Base-by-base conservation (phyloP, 805 yeast genomes). In the Yamadazyma ubonensis region DNA sequence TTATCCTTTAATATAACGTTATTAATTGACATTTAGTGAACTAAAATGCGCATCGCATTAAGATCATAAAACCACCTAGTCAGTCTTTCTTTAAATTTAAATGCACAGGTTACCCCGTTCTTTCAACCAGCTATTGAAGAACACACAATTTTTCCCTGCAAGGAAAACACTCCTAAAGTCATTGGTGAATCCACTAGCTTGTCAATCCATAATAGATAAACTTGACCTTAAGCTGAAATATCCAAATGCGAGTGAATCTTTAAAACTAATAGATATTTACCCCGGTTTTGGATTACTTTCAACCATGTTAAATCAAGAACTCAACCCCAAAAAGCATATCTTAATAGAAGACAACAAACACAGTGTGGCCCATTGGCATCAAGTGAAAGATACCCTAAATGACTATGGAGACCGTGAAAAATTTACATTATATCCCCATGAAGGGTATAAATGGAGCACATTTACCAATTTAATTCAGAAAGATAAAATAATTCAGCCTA, bases 381-480 rank as follows among this genome's bases (percentile, higher is more conserved):
- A 54, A 17, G 39, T 64, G 12, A 53, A 64, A 21, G 40, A 50
- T 9, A 45, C 39, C 11, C 50, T 66, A 15, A 19, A 32, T 10
- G 35, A 31, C 12, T 12, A 47, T 6, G 43, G 48, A 16, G 55
- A 63, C 0, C 55, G 54, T 4, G 58, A 61, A 32, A 34, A 41
- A 6, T 64, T 70, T 39, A 51, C 55, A 20, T 54, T 61, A 27
- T 57, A 53, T 28, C 47, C 55, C 1, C 53, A 55, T 28, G 81
- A 82, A 52, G 90, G 93, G 3, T 84, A 74, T 55, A 61, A 75
- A 11, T 87, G 96, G 96, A 59, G 60, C 3, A 68, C 88, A 0
- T 87, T 72, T 51, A 56, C 63, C 3, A 58, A 67, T 0, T 43
- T 83, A n/a, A 63, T 78, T 6, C 65, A 74, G 6, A 52, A 67